phyloP scores from a whole-genome alignment of 1,284 basidiomycete genomes.

The Ceratobasidium sp. region DNA sequence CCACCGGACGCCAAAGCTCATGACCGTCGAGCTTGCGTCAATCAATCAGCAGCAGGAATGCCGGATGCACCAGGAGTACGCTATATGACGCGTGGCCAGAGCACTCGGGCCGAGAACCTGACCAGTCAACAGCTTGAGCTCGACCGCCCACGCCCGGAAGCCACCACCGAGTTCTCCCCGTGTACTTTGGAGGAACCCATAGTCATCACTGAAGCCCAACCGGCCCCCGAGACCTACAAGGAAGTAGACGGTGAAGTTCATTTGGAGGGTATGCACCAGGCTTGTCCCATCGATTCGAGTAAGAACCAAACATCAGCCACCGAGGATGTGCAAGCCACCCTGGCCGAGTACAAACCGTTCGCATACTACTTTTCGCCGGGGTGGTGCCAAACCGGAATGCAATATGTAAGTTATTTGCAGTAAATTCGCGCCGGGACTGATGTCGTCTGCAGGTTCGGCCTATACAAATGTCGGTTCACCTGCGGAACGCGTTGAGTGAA shows the following conservation, averaged over 20 bases:
- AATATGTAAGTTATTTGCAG: neutral
- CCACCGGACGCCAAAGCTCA: neutral
- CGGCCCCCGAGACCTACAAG: neutral
- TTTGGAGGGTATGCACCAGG: neutral
- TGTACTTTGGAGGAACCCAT: neutral
- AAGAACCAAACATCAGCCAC: neutral
- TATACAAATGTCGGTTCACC: slow-evolving; percentile 4
- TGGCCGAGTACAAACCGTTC: neutral
- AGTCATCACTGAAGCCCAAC: neutral
- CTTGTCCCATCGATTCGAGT: too few species aligned
- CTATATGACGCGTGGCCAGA: neutral
- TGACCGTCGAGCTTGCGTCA: neutral
- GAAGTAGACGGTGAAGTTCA: neutral
- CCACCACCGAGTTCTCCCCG: neutral
- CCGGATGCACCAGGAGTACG: neutral
- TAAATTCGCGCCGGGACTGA: neutral
- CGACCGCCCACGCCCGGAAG: neutral
- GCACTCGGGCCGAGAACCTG: neutral
- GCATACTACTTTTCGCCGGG: slow-evolving; percentile 9
- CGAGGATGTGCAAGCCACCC: neutral
- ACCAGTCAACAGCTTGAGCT: neutral
- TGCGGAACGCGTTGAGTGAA: neutral
- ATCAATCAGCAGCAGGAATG: too few species aligned
- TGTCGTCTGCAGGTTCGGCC: neutral
- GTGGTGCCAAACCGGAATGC: slow-evolving; percentile 21